A percentile compares a stretch with the other conserved stretches of the same genome.
Evolutionary conservation across 2,329 filamentous ascomycete species (phyloP).

Genomic region (Phoma sp.): DNA sequence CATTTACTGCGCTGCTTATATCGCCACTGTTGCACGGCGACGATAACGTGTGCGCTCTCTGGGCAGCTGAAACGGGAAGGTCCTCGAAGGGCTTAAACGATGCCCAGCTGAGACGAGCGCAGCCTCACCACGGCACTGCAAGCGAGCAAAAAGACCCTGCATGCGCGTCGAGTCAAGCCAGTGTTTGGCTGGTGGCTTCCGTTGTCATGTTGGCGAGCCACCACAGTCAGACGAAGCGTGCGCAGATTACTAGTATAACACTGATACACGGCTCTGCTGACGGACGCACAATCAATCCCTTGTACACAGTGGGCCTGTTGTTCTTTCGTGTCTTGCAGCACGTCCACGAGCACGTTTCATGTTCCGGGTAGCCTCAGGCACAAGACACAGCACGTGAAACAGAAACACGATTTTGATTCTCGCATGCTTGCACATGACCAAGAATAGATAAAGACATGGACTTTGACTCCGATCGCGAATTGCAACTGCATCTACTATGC

Average conservation of each 20-base stretch:
- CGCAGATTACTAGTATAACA: not conserved
- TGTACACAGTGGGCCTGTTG: not conserved
- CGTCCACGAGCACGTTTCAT: not conserved
- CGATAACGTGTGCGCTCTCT: slow-evolving; percentile 28
- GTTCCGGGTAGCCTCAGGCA: slow-evolving; percentile 10
- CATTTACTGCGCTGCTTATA: not conserved
- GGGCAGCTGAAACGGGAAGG: slow-evolving; percentile 36
- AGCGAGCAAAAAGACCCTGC: not conserved
- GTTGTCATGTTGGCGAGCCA: not conserved
- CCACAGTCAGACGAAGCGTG: not conserved
- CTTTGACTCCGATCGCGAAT: not conserved
- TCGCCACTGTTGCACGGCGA: not conserved
- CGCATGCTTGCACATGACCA: not conserved
- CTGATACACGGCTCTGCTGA: not conserved
- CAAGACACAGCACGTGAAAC: slow-evolving; percentile 7
- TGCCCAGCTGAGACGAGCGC: slow-evolving; percentile 29
- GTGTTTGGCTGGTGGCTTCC: not conserved
- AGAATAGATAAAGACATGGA: slow-evolving; percentile 6
- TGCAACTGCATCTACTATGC: not conserved
- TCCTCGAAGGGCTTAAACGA: slow-evolving; percentile 24
- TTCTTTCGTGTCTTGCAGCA: not conserved
- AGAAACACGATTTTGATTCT: not conserved
- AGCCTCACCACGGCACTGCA: slow-evolving; percentile 22
- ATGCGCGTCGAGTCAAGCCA: slow-evolving; percentile 2
- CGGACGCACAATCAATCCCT: too few species aligned